Base-by-base conservation (phyloP, 306 rosid genomes). In the Hippophae tibetana region DNA sequence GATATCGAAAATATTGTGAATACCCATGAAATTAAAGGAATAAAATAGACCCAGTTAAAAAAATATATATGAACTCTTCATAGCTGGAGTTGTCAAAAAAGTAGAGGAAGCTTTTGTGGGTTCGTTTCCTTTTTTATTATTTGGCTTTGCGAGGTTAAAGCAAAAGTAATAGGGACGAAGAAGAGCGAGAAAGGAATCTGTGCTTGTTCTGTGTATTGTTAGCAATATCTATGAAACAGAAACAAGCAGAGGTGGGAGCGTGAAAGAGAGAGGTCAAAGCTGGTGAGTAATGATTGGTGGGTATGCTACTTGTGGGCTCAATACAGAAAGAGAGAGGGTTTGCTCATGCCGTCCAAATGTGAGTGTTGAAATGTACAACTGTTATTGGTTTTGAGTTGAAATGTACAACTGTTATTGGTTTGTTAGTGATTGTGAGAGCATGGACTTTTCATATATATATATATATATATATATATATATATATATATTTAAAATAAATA, bases 221-320 rank as follows among this genome's bases (percentile, higher is more conserved):
- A 40, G 79, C 52, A 60, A 71, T 74, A 80, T 74, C 83, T 72
- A 73, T 75, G 80, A 61, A 84, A 80, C 78, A 78, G 71, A 38
- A 63, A 63, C 63, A 40, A 51, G 18, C 40, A 8, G 54, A 47
- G 38, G 38, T 31, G 38, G 38, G 38, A 31, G 67, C 47, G 69
- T 43, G 79, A 47, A 56, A 73, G 54, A 62, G 65, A 60, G 60
- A 54, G 65, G 81, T 84, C 76, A 75, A 62, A 67, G 67, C 74
- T 68, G 80, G 52, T 72, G 80, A 86, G 87, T 80, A 74, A 77
- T 86, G 88, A 89, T 89, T 86, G 89, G 97, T 74, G 68, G 76
- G 73, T 43, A 56, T 57, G 81, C 65, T 31, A 57, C 31, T 66
- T 60, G 73, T 65, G 73, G 67, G 87, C 38, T 65, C 79, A 69